These are phyloP conservation scores for Tetrapyrgos nigripes DNA, from an alignment of 1,284 basidiomycete genomes.

Conservation along the genomic window DNA sequence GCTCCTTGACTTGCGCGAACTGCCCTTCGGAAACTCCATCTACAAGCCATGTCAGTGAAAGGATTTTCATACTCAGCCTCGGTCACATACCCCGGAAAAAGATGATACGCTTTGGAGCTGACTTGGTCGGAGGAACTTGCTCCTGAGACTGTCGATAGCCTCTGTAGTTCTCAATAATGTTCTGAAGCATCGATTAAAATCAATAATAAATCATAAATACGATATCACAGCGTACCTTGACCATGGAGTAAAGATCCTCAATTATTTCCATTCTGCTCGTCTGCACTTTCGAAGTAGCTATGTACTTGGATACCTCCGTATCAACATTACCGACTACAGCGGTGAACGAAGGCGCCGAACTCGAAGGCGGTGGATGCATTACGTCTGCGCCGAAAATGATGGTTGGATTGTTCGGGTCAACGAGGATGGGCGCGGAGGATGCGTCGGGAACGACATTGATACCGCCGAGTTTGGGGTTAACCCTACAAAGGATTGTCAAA, in stretches of 20 bases:
- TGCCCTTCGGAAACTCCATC: constrained; percentile 75
- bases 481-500: background rate
- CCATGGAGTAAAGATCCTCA: constrained; percentile 57
- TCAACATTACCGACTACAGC: constrained; percentile 66
- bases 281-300: constrained; percentile 59
- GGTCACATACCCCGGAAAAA: constrained; percentile 55
- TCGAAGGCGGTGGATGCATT: constrained; percentile 63
- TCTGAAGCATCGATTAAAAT: constrained; percentile 25
- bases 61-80: background rate
- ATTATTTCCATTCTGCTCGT: constrained; percentile 61
- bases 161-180: constrained; percentile 47
- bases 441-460: constrained; percentile 43
- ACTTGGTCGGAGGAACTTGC: constrained; percentile 37
- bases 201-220: background rate
- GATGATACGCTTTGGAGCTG: constrained; percentile 55
- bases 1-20: constrained; percentile 59
- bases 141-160: constrained; percentile 35
- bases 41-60: constrained; percentile 22
- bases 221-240: constrained; percentile 35
- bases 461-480: constrained; percentile 18
- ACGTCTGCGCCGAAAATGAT: constrained; percentile 67
- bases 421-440: constrained; percentile 40
- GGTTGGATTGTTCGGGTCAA: constrained; percentile 53
- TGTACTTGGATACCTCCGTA: constrained; percentile 56
- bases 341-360: constrained; percentile 61